phyloP scores from a whole-genome alignment of 306 rosid species.

The Styphnolobium japonicum region DNA sequence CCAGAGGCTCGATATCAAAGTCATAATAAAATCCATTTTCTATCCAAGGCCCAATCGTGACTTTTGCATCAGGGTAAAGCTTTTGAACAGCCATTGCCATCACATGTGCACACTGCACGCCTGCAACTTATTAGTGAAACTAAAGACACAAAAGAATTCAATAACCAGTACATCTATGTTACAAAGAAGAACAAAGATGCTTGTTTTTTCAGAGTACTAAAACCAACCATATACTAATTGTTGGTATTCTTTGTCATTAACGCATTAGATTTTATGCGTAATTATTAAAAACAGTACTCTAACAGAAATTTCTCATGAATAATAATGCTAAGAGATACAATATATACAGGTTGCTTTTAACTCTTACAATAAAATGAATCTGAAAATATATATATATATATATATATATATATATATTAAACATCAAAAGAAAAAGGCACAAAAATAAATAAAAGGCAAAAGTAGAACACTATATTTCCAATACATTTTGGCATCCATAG shows the following conservation, averaged over 20 bases:
- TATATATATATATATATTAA: too few relatives aligned
- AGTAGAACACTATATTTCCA: background rate
- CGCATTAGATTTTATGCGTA: background rate
- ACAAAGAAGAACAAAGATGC: background rate
- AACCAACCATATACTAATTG: background rate
- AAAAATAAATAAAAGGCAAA: background rate
- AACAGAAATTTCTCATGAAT: background rate
- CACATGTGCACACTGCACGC: slow-evolving; percentile 87
- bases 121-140: slow-evolving; percentile 23
- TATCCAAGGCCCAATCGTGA: slow-evolving; percentile 97
- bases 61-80: slow-evolving; percentile 89
- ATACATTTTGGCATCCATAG: background rate
- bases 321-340: background rate
- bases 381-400: background rate
- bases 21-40: slow-evolving; percentile 95
- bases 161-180: background rate
- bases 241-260: background rate
- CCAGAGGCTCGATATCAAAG: slow-evolving; percentile 82
- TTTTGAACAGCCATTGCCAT: slow-evolving; percentile 99
- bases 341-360: background rate
- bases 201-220: background rate
- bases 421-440: background rate
- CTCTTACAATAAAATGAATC: background rate
- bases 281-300: background rate
- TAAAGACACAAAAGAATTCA: background rate